Percentiles rank a stretch among this genome's conserved stretches.
Evolutionary conservation across 1,284 basidiomycete genomes (phyloP).

Genomic region (Ceratorhiza oryzae-sativae): DNA sequence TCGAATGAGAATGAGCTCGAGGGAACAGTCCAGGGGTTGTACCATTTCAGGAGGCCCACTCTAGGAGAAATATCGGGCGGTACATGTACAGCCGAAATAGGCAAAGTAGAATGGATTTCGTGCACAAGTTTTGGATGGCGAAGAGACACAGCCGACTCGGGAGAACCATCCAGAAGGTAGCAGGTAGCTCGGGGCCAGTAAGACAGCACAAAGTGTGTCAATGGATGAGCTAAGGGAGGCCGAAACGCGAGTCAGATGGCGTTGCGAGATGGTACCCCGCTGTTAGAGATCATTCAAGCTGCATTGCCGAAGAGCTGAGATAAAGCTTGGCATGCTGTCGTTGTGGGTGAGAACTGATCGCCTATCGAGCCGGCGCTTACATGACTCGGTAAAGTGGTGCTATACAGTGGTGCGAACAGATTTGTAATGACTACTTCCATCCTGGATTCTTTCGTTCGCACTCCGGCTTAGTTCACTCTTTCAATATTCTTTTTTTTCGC

Average conservation of each 20-base stretch:
- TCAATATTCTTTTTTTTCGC: no score
- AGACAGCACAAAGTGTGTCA: neutral
- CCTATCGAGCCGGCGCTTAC: neutral
- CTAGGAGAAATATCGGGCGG: neutral
- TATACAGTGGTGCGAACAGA: neutral
- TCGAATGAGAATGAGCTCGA: neutral
- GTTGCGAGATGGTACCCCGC: neutral
- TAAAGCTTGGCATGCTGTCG: neutral
- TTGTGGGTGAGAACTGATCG: neutral
- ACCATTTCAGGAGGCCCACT: neutral
- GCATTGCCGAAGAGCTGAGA: neutral
- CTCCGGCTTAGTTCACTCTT: no score
- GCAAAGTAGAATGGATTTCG: neutral
- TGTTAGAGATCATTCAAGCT: neutral
- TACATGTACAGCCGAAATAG: neutral
- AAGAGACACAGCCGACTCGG: neutral
- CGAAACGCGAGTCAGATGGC: neutral
- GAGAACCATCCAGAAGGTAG: slow-evolving; percentile 20
- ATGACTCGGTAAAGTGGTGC: neutral
- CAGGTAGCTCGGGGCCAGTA: neutral
- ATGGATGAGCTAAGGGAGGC: neutral
- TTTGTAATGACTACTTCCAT: no score
- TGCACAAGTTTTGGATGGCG: neutral
- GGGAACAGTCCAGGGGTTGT: neutral
- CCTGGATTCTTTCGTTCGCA: no score